phyloP scores from a whole-genome alignment of 2,329 filamentous ascomycete species.

The Hypoxylon rubiginosum region DNA sequence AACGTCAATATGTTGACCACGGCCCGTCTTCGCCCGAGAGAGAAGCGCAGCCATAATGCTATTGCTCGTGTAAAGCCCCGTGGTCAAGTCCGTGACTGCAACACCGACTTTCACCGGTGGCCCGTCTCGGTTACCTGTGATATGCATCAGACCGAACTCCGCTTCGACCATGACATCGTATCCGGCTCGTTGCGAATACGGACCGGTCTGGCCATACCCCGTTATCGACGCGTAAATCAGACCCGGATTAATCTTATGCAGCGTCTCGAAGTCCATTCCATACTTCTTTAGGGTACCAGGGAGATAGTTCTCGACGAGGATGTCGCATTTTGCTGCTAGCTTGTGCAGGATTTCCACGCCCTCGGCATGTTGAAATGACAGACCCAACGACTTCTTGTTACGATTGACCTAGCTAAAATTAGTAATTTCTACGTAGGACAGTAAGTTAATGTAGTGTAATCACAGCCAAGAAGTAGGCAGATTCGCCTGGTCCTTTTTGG shows the following conservation, averaged over 20 bases:
- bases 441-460: slow-evolving; percentile 12
- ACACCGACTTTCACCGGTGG: slow-evolving; percentile 97
- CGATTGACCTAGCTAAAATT: slow-evolving; percentile 79
- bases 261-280: slow-evolving; percentile 84
- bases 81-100: slow-evolving; percentile 95
- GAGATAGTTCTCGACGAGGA: slow-evolving; percentile 97
- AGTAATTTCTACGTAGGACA: slow-evolving; percentile 19
- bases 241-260: slow-evolving; percentile 84
- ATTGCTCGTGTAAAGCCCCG: slow-evolving; percentile 94
- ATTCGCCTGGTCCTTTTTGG: slow-evolving; percentile 83
- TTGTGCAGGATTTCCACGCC: slow-evolving; percentile 90
- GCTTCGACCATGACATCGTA: slow-evolving; percentile 99
- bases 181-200: slow-evolving; percentile 86
- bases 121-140: slow-evolving; percentile 88
- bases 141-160: slow-evolving; percentile 98
- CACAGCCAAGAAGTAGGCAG: slow-evolving; percentile 94
- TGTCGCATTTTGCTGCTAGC: slow-evolving; percentile 86
- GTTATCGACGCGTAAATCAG: slow-evolving; percentile 97
- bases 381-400: slow-evolving; percentile 93
- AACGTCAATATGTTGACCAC: slow-evolving; percentile 93
- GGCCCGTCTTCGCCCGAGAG: slow-evolving; percentile 78
- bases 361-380: slow-evolving; percentile 88
- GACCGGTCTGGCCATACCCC: slow-evolving; percentile 95
- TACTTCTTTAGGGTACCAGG: slow-evolving; percentile 93
- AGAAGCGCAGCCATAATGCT: slow-evolving; percentile 94